A percentile compares a stretch with the other conserved stretches of the same genome.
phyloP scores from a whole-genome alignment of 257 asterid species.

The Forsythia suspensa region DNA sequence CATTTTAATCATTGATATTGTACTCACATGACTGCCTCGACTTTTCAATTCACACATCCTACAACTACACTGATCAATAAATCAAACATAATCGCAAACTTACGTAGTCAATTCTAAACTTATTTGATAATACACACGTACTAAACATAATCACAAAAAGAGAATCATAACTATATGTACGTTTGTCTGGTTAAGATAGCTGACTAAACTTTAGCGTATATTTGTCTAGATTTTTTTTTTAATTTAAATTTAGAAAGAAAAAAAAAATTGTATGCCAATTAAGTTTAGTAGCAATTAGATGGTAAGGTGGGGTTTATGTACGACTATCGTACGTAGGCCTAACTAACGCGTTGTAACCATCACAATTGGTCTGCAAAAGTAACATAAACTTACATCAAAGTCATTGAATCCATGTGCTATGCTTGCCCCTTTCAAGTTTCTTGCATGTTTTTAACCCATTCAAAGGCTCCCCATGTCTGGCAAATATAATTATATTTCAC shows the following conservation, averaged over 20 bases:
- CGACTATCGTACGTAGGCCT: conserved; percentile 27
- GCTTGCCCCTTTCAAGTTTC: conserved; percentile 5
- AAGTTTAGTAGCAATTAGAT: neutral
- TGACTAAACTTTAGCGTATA: too few species aligned
- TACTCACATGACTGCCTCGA: conserved; percentile 1
- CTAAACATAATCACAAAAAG: too few species aligned
- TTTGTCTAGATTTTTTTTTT: neutral
- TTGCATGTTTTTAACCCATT: neutral
- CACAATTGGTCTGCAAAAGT: conserved; percentile 17
- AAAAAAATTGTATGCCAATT: neutral
- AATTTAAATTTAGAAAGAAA: too few species aligned
- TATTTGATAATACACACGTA: too few species aligned
- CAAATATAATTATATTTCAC: neutral
- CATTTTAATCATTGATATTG: conserved; percentile 26
- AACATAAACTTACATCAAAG: neutral
- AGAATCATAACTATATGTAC: too few species aligned
- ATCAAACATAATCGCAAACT: too few species aligned
- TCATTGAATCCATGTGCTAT: conserved; percentile 27
- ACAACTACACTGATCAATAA: too few species aligned
- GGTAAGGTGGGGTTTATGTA: conserved; percentile 12
- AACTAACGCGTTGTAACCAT: conserved; percentile 5
- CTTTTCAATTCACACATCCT: neutral
- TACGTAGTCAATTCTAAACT: neutral
- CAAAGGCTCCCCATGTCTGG: neutral
- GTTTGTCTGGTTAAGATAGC: too few species aligned